Evolutionary conservation across 2,329 filamentous ascomycete genomes (phyloP).

Genomic region (Fusarium metavorans): DNA sequence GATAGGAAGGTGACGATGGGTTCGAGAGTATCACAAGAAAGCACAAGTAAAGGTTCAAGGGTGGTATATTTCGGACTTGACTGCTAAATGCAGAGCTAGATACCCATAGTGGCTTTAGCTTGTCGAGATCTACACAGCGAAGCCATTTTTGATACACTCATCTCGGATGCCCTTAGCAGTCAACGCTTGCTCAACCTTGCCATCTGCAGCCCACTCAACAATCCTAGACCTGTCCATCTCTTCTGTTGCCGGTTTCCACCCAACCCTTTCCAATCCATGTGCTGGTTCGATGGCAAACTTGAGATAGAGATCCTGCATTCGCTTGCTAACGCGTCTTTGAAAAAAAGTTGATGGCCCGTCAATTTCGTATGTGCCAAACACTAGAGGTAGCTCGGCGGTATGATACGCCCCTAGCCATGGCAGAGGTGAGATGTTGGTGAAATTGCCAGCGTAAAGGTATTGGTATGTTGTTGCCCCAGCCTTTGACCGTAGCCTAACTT

Average conservation of each 20-base stretch:
- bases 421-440: slow-evolving; percentile 35
- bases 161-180: background rate
- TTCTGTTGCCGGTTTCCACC: slow-evolving; percentile 2
- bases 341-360: slow-evolving; percentile 22
- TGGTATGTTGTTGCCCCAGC: slow-evolving; percentile 29
- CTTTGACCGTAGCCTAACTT: slow-evolving; percentile 13
- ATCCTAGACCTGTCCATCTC: background rate
- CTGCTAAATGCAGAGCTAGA: background rate
- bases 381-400: slow-evolving; percentile 28
- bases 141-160: slow-evolving; percentile 18
- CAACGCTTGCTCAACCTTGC: slow-evolving; percentile 8
- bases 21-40: background rate
- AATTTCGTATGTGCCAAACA: slow-evolving; percentile 21
- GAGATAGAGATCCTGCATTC: slow-evolving; percentile 33
- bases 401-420: slow-evolving; percentile 36
- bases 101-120: background rate
- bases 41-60: background rate
- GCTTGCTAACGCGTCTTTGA: slow-evolving; percentile 20
- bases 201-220: slow-evolving; percentile 17
- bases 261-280: slow-evolving; percentile 4
- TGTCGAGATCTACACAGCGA: background rate
- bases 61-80: background rate
- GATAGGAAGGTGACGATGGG: background rate
- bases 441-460: slow-evolving; percentile 35
- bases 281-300: slow-evolving; percentile 22